A percentile compares a stretch with the other conserved stretches of the same genome.
Evolutionary conservation across 129 eudicot genomes (phyloP).

Genomic region (Glebionis coronaria): DNA sequence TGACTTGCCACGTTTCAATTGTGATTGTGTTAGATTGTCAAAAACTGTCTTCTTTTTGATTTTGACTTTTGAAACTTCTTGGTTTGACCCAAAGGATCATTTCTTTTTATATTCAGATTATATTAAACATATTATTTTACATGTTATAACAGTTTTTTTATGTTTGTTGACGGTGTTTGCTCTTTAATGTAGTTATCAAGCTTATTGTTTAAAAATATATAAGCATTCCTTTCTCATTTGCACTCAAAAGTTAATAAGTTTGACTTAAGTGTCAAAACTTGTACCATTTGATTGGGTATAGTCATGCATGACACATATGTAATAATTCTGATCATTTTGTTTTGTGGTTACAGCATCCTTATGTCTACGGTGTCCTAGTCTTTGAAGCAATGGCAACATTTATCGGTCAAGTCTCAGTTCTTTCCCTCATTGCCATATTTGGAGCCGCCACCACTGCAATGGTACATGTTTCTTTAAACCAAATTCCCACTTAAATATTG

Average conservation of each 20-base stretch:
- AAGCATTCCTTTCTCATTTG: background rate
- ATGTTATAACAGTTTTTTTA: background rate
- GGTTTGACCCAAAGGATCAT: constrained; percentile 4
- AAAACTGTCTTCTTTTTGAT: background rate
- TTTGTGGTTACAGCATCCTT: constrained; percentile 64
- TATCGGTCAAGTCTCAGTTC: constrained; percentile 40
- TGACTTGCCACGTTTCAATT: background rate
- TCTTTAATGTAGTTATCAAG: background rate
- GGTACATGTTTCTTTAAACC: constrained; percentile 18
- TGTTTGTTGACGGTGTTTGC: too few relatives aligned
- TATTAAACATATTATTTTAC: too few relatives aligned
- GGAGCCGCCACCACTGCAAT: constrained; percentile 45
- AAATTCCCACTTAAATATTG: background rate
- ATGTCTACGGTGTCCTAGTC: constrained; percentile 74
- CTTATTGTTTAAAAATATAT: background rate
- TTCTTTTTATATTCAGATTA: background rate
- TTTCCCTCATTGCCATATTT: constrained; percentile 39
- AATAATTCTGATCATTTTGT: constrained; percentile 17
- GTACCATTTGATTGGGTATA: background rate
- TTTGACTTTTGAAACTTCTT: constrained; percentile 3
- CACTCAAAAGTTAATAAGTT: background rate
- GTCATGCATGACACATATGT: background rate
- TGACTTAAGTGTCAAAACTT: constrained; percentile 16
- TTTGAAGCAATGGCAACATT: constrained; percentile 92
- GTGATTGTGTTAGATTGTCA: background rate